Evolutionary conservation across 352 stramenopile genomes (phyloP).

Genomic region (Discostella stelligera): DNA sequence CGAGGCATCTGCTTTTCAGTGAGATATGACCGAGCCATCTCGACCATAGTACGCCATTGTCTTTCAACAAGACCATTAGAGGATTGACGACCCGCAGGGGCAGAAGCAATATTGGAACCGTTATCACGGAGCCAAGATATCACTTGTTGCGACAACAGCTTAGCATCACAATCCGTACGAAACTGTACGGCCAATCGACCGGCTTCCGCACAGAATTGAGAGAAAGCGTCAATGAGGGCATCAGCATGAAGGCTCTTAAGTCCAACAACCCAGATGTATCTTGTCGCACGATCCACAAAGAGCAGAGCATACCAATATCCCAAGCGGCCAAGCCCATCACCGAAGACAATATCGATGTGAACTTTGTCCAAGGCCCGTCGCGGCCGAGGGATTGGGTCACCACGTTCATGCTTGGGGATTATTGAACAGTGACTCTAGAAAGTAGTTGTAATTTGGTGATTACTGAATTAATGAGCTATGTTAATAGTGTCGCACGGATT

Average conservation of each 20-base stretch:
- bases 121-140: neutral
- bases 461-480: too few relatives aligned
- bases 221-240: constrained; percentile 17
- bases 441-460: too few relatives aligned
- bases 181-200: constrained; percentile 21
- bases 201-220: constrained; percentile 15
- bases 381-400: neutral
- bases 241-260: neutral
- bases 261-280: constrained; percentile 27
- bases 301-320: constrained; percentile 3
- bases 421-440: too few relatives aligned
- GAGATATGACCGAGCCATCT: constrained; percentile 23
- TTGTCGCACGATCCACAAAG: too few relatives aligned
- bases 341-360: neutral
- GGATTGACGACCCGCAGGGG: constrained; percentile 24
- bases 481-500: too few relatives aligned
- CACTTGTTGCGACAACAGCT: constrained; percentile 15
- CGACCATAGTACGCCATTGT: constrained; percentile 25
- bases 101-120: constrained; percentile 11
- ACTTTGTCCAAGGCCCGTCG: constrained; percentile 14
- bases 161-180: constrained; percentile 23
- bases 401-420: constrained; percentile 3
- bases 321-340: constrained; percentile 12
- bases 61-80: constrained; percentile 31
- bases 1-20: constrained; percentile 34